These are phyloP conservation scores for Pythium brachiatum DNA, from an alignment of 352 stramenopile species.

Conservation along the genomic window DNA sequence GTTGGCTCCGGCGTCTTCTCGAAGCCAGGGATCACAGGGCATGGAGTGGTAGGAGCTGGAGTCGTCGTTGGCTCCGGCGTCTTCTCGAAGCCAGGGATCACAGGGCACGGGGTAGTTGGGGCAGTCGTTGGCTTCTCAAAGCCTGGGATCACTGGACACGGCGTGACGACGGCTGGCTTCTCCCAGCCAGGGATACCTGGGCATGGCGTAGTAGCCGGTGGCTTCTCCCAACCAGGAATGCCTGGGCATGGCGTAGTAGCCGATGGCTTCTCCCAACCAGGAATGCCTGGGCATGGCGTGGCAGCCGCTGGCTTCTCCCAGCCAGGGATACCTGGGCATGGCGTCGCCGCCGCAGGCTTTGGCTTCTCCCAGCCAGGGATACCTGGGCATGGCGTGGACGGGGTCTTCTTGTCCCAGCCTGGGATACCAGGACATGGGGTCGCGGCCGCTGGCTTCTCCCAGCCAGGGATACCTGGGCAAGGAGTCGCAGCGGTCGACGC, in stretches of 20 bases:
- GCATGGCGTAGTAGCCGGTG: constrained; percentile 26
- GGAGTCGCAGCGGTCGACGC: constrained; percentile 19
- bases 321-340: constrained; percentile 26
- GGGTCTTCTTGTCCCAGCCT: constrained; percentile 19
- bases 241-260: constrained; percentile 15
- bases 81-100: constrained; percentile 22
- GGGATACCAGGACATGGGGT: constrained; percentile 30
- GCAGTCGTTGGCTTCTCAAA: constrained; percentile 9
- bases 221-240: constrained; percentile 23
- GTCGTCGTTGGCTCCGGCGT: constrained; percentile 1
- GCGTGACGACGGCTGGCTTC: constrained; percentile 6
- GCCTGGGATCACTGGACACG: background rate
- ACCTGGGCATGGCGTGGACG: constrained; percentile 19
- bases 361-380: constrained; percentile 25
- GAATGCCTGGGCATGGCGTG: constrained; percentile 23
- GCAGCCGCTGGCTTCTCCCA: constrained; percentile 21
- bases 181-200: constrained; percentile 27
- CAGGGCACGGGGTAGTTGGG: constrained; percentile 28
- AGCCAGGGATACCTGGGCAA: constrained; percentile 24
- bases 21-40: constrained; percentile 28
- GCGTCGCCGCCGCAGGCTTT: constrained; percentile 15
- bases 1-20: constrained; percentile 8
- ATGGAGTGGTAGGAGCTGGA: constrained; percentile 21
- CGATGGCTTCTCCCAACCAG: constrained; percentile 23
- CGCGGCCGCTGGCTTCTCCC: constrained; percentile 10